Evolutionary conservation across 768 basidiomycete genomes (phyloP).

Genomic region (Suillus americanus): DNA sequence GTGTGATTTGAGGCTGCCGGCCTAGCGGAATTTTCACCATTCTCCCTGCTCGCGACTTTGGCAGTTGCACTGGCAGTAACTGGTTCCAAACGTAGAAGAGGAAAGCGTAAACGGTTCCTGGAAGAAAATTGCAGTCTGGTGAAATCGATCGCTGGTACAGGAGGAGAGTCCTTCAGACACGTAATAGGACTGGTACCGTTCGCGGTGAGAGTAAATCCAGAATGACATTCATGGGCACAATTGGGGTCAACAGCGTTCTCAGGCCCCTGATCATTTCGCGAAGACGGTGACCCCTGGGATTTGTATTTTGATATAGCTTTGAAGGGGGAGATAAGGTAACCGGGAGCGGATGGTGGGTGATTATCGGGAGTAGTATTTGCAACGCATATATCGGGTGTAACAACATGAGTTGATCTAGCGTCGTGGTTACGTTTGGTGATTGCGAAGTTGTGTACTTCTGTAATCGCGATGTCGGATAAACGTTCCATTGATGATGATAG

Average conservation of each 20-base stretch:
- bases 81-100: background rate
- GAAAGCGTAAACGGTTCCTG: slow-evolving; percentile 15
- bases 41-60: background rate
- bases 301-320: background rate
- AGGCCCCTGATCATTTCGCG: background rate
- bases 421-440: too few species aligned
- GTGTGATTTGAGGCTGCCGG: too few species aligned
- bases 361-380: background rate
- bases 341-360: background rate
- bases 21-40: background rate
- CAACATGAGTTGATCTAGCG: background rate
- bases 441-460: background rate
- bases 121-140: slow-evolving; percentile 17
- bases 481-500: slow-evolving; percentile 12
- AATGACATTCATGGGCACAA: background rate
- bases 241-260: too few species aligned
- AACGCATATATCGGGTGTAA: background rate
- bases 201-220: background rate
- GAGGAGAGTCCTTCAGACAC: background rate
- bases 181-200: background rate
- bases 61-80: background rate
- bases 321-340: background rate
- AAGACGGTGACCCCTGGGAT: background rate
- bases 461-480: background rate
- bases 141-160: slow-evolving; percentile 29